Evolutionary conservation across 768 basidiomycete genomes (phyloP).

Genomic region (Galerina marginata): DNA sequence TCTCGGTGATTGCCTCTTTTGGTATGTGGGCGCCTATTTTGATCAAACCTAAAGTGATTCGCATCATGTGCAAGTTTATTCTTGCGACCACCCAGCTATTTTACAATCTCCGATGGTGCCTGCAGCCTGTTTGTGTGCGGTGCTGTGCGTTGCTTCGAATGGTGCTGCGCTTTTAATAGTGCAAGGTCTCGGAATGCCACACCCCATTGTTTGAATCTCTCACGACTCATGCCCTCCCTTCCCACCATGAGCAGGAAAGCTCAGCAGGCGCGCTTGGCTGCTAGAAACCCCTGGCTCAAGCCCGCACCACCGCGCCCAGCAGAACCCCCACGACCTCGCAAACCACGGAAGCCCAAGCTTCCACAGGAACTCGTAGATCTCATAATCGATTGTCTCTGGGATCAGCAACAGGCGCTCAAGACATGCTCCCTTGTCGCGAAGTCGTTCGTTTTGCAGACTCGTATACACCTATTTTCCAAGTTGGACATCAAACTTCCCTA

Average conservation of each 20-base stretch:
- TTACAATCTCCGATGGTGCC: no score
- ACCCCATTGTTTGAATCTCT: neutral
- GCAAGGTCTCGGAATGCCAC: neutral
- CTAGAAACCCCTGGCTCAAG: neutral
- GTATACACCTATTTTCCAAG: conserved; percentile 12
- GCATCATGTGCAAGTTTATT: no score
- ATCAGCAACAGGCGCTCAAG: conserved; percentile 5
- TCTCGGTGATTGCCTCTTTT: no score
- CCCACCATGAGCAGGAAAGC: neutral
- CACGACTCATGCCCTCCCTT: neutral
- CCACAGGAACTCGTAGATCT: conserved; percentile 19
- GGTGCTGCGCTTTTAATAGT: no score
- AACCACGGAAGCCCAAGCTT: neutral
- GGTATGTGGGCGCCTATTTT: no score
- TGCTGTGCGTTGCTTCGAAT: no score
- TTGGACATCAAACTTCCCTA: neutral
- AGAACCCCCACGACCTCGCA: neutral
- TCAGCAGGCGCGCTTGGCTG: neutral
- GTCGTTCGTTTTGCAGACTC: conserved; percentile 11
- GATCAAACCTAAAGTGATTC: no score
- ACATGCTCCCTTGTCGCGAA: conserved; percentile 7
- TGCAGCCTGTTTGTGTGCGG: no score
- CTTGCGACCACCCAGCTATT: no score
- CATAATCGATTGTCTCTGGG: conserved; percentile 17
- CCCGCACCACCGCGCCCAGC: neutral